Base-by-base conservation (phyloP, 495 filamentous ascomycete genomes). In the Lepidopterella palustris region DNA sequence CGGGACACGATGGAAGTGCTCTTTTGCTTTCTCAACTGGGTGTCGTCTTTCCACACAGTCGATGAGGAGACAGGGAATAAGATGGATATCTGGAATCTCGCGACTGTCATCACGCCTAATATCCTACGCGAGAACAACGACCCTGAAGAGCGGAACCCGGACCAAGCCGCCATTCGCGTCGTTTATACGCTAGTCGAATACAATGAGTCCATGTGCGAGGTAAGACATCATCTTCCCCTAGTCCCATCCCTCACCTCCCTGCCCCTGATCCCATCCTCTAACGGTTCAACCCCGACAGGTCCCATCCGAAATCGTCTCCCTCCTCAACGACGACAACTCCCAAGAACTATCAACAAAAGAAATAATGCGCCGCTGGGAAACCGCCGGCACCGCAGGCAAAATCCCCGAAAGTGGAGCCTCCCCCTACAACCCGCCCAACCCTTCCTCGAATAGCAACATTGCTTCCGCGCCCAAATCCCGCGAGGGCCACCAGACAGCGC, bases 21-120 rank as follows among this genome's bases (percentile, higher is more conserved):
- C 0, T 97, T 96, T 73, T 84, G 82, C 13, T 99, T 99, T 78
- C 78, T 99, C n/a, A 95, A 93, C 68, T 99, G 95, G 95, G 88
- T 87, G 13, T 89, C 91, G 11, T 96, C 93, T 5, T 99, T 99
- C 77, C 91, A 92, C 50, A 90, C 96, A 68, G 86, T 97, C 21
- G 93, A 99, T 66, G 92, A 98, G 66, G 86, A 89, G 66, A 81
- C 81, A 35, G 93, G 93, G 21, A 96, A 90, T 68, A 97, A 97
- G 78, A 99, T 99, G 93, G 93, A 99, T 73, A 90, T 93, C 51
- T 92, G 96, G 73, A 99, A 99, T 68, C 82, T 99, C 55, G 89
- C 93, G 5, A 97, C 95, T n/a, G 93, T 99, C 59, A 95, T 99
- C 63, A 89, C 92, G 5, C 93, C 93, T 0, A 99, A 99, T 62